Evolutionary conservation across 1,284 basidiomycete genomes (phyloP).

Genomic region (Heliocybe sulcata): DNA sequence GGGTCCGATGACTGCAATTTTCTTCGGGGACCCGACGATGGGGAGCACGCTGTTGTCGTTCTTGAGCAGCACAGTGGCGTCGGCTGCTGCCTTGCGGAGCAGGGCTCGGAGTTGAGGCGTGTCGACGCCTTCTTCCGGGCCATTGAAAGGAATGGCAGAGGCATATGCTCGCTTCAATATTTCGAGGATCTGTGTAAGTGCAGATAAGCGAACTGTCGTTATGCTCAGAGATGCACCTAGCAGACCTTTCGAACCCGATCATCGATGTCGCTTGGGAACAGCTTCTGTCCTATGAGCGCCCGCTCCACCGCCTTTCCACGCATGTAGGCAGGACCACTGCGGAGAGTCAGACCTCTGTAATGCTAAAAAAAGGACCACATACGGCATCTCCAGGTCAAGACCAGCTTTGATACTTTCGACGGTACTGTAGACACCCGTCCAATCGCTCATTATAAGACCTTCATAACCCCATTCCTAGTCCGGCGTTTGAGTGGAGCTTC

Average conservation of each 20-base stretch:
- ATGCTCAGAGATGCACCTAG: slow-evolving; percentile 4
- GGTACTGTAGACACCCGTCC: slow-evolving; percentile 45
- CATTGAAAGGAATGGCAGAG: slow-evolving; percentile 36
- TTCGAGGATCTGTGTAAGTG: slow-evolving; percentile 14
- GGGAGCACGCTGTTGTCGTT: slow-evolving; percentile 38
- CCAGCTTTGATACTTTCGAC: slow-evolving; percentile 45
- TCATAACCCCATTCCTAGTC: neutral
- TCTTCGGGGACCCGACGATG: slow-evolving; percentile 27
- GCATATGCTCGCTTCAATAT: slow-evolving; percentile 28
- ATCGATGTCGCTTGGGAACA: slow-evolving; percentile 30
- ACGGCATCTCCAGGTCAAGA: slow-evolving; percentile 54
- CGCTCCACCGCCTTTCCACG: slow-evolving; percentile 35
- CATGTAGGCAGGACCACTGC: slow-evolving; percentile 37
- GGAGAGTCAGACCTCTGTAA: neutral
- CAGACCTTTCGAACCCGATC: slow-evolving; percentile 27
- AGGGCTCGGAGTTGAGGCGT: slow-evolving; percentile 34
- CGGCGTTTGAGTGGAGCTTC: slow-evolving; percentile 2
- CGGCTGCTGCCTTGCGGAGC: slow-evolving; percentile 34
- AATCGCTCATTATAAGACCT: slow-evolving; percentile 28
- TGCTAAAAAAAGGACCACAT: neutral
- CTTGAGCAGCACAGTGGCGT: slow-evolving; percentile 41
- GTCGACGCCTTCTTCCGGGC: slow-evolving; percentile 31
- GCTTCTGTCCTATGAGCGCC: slow-evolving; percentile 30
- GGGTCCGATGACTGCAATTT: slow-evolving; percentile 50
- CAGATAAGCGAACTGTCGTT: slow-evolving; percentile 20